Base-by-base conservation (phyloP, 768 basidiomycete genomes). In the Lyophyllum atratum region DNA sequence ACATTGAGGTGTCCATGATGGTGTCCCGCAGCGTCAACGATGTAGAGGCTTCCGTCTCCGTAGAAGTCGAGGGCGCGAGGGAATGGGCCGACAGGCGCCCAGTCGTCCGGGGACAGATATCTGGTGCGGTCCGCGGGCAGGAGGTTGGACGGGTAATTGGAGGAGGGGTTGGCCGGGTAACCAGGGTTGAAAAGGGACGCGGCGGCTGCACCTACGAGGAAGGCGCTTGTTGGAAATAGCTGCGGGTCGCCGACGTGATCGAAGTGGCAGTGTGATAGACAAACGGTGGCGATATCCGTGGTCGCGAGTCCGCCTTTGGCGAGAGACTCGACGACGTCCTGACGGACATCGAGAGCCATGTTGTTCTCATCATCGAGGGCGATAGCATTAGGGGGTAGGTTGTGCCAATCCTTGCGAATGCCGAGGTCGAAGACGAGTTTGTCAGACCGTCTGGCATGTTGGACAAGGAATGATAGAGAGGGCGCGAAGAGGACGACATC, bases 1-100 rank as follows among this genome's bases (percentile, higher is more conserved):
- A 80, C 56, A 57, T 81, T 84, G 55, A 85, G 59, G 53, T 87
- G 85, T 0, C 86, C 85, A 0, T 70, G 67, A 24, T 83, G 64
- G 64, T 87, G 85, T 0, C 85, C 85, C 1, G 84, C 76, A 1
- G 83, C 77, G 60, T 86, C 80, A 56, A 86, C 64, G 59, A 87
- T 73, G 61, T 82, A 86, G 34, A 85, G 64, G 61, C 80, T 82
- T 7, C 85, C 85, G 59, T 88, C 85, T 21, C 76, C 76, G 60
- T 79, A 85, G 63, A 76, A 79, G 69, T 87, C 83, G 22, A 79
- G 61, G 5, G 81, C 79, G 22, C 65, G 74, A 26, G 80, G 79
- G 26, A 64, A 66, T 1, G 59, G 59, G 1, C 64, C 65, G 3
- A 66, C 17, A 7, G 63, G 54, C n/a, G 52, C 48, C 63, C 64